Conservation (phyloP, 441 rosid species). For the Metrosideros polymorpha region DNA sequence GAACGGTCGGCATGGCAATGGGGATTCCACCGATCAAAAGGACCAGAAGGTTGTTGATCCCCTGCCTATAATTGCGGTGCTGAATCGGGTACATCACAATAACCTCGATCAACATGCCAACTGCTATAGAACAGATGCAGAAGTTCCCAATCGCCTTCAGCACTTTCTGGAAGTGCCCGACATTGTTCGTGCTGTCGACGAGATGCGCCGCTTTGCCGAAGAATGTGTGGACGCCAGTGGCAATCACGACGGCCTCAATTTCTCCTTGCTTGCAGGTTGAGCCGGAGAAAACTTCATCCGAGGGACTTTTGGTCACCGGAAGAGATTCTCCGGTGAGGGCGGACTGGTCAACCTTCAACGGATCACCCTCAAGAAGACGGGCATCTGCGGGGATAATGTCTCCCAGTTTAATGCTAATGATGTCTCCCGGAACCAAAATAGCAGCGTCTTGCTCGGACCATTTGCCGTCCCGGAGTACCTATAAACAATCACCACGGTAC, state of each 20-base stretch:
- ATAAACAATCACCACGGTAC: not conserved
- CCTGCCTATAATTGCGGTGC: constrained; percentile 63
- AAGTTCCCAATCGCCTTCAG: constrained; percentile 89
- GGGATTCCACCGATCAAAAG: constrained; percentile 96
- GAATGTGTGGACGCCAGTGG: constrained; percentile 66
- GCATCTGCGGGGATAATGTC: constrained; percentile 66
- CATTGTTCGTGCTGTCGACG: constrained; percentile 59
- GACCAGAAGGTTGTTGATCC: constrained; percentile 86
- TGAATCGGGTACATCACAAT: constrained; percentile 92
- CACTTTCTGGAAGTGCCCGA: constrained; percentile 77
- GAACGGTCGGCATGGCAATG: constrained; percentile 90
- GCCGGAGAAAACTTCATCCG: constrained; percentile 55
- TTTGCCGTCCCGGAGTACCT: constrained; percentile 79
- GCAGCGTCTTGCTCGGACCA: constrained; percentile 88
- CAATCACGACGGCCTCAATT: constrained; percentile 55
- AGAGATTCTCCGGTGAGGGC: constrained; percentile 65
- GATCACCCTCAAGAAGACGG: constrained; percentile 68
- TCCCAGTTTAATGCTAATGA: constrained; percentile 47
- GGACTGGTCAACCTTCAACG: constrained; percentile 55
- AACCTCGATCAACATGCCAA: constrained; percentile 66
- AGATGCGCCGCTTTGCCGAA: constrained; percentile 73
- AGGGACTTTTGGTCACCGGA: constrained; percentile 46
- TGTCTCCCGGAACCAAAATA: constrained; percentile 86
- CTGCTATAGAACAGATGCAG: constrained; percentile 81
- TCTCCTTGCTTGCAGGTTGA: constrained; percentile 72